Percentiles rank a stretch among this genome's conserved stretches.
phyloP scores from a whole-genome alignment of 148 eudicot species.

The Silene latifolia region DNA sequence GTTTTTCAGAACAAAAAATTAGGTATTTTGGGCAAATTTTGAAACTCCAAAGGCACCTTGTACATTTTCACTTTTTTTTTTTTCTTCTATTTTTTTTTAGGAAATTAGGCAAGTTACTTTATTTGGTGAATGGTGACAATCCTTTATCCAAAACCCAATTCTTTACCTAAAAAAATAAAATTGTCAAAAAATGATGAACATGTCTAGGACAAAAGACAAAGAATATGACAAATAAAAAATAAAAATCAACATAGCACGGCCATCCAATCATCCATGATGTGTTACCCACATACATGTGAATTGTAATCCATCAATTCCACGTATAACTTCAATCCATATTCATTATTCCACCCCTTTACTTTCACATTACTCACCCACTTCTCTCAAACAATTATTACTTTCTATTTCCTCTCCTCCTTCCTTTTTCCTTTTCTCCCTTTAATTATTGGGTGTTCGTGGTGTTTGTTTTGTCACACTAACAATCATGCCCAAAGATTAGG shows the following conservation, averaged over 20 bases:
- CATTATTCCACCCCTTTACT: not conserved
- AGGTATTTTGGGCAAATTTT: no score
- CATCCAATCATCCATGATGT: conserved; percentile 21
- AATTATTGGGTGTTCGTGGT: conserved; percentile 3
- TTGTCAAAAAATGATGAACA: not conserved
- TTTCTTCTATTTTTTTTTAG: no score
- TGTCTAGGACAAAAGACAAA: conserved; percentile 1
- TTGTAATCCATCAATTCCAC: conserved; percentile 33
- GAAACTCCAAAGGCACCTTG: no score
- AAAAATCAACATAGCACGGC: conserved; percentile 18
- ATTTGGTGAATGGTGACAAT: no score
- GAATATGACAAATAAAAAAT: conserved; percentile 29
- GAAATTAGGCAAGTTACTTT: no score
- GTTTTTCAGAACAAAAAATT: no score
- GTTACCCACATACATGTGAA: conserved; percentile 33
- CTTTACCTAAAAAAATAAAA: no score
- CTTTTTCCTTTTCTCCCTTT: conserved; percentile 2
- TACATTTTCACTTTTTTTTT: no score
- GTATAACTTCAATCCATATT: conserved; percentile 1
- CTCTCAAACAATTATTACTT: not conserved
- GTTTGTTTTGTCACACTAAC: conserved; percentile 17
- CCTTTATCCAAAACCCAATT: no score
- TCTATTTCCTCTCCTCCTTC: not conserved
- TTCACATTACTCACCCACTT: not conserved
- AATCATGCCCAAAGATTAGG: conserved; percentile 21